Evolutionary conservation across 208 protist species (phyloP), one percentile per base, ranked within the genome.

Genomic region (Blastocrithidia nonstop): DNA sequence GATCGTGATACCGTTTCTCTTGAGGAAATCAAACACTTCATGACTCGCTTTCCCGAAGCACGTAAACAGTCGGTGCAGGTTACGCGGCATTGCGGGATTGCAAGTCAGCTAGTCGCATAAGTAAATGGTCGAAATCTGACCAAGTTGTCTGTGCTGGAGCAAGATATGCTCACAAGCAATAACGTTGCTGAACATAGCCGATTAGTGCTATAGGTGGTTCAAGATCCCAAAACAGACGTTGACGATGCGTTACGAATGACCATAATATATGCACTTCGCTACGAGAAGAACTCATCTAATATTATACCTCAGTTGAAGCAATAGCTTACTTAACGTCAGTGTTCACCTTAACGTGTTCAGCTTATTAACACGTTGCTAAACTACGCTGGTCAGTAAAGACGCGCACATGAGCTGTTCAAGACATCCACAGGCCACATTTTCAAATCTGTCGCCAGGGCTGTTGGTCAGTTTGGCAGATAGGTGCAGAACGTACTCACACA

Each of bases 401-500:
- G 81, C n/a, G 26, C 60, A 17, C 76, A 87, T 50, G 73, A 86
- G 26, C 57, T 90, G 22, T 90, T 85, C 56, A 57, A 61, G 25
- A 49, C 58, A 19, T 80, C 72, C 0, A 80, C 81, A 17, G 81
- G 73, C 1, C 67, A 69, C 55, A 69, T 90, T 32, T 63, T 90
- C 39, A 84, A 85, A 47, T 50, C 75, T 8, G 68, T 85, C 25
- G 74, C 64, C 25, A 87, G 80, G 54, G 47, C 83, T 21, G 67
- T 91, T 35, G 57, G 83, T 40, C 67, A 75, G 48, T 83, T 93
- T 37, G 74, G 76, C 32, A 84, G 83, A 50, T 71, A 94, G 47
- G 78, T 98, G 19, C 72, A 96, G 50, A 98, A 98, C 42, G 88
- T 98, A 4, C 96, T 97, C 54, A 98, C 95, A 20, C 92, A 97